Conservation (phyloP, 306 rosid genomes). For the Quercus berberidifolia region DNA sequence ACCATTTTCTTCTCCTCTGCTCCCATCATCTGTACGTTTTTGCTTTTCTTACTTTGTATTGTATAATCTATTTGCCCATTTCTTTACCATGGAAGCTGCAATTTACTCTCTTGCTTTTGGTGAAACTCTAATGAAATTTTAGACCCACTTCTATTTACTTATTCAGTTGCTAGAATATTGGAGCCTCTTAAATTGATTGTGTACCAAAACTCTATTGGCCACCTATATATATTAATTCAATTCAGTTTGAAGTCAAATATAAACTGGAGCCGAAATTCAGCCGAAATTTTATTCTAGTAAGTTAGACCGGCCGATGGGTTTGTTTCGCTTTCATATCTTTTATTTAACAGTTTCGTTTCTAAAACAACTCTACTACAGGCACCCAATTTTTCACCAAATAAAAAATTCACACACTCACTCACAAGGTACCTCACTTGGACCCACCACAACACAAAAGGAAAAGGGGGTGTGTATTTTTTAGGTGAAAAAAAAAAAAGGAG, state of each 20-base stretch:
- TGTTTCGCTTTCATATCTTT: not conserved
- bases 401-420: no score
- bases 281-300: not conserved
- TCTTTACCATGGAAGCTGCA: no score
- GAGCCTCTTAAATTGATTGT: not conserved
- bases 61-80: not conserved
- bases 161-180: not conserved
- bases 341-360: no score
- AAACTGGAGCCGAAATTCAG: not conserved
- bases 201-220: not conserved
- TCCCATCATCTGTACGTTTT: constrained; percentile 22
- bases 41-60: not conserved
- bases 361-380: no score
- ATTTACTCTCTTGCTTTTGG: no score
- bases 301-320: not conserved
- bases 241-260: not conserved
- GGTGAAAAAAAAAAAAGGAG: not conserved
- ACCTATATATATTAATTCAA: not conserved
- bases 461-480: no score
- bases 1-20: constrained; percentile 6
- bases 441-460: no score
- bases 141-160: not conserved
- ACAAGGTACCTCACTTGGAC: no score
- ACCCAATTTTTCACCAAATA: no score
- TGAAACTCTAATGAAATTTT: not conserved